phyloP scores from a whole-genome alignment of 1,284 basidiomycete species.

The Apiotrichum gracile region DNA sequence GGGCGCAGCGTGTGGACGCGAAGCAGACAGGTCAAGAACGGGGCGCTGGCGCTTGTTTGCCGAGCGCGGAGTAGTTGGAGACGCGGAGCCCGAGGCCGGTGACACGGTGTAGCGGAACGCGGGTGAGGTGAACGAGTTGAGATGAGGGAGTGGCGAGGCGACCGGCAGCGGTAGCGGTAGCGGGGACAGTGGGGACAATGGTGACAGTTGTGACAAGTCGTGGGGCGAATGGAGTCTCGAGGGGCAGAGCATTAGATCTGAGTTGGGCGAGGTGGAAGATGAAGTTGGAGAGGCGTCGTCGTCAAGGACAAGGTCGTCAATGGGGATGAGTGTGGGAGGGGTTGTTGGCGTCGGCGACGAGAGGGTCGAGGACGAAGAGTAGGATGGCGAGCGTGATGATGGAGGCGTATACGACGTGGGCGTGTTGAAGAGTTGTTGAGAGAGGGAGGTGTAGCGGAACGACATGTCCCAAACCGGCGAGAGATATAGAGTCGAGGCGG shows the following conservation, averaged over 20 bases:
- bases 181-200: not conserved
- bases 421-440: not conserved
- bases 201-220: conserved; percentile 4
- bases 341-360: not conserved
- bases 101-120: not conserved
- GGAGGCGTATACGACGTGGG: not conserved
- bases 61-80: not conserved
- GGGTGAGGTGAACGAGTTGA: not conserved
- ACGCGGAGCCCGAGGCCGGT: not conserved
- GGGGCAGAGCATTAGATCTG: conserved; percentile 9
- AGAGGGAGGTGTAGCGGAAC: not conserved
- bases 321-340: not conserved
- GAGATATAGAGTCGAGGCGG: not conserved
- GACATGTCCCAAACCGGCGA: not conserved
- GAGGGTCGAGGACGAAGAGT: not conserved
- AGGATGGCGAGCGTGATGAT: not conserved
- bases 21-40: not conserved
- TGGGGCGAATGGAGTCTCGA: not conserved
- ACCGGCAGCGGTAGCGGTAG: not conserved
- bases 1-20: not conserved
- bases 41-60: not conserved
- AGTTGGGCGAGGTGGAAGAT: not conserved
- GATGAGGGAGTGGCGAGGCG: not conserved
- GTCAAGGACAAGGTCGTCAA: not conserved
- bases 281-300: not conserved